Percentiles rank a stretch among this genome's conserved stretches.
Evolutionary conservation across 2,329 filamentous ascomycete genomes (phyloP).

Genomic region (Diaporthe ampelina): DNA sequence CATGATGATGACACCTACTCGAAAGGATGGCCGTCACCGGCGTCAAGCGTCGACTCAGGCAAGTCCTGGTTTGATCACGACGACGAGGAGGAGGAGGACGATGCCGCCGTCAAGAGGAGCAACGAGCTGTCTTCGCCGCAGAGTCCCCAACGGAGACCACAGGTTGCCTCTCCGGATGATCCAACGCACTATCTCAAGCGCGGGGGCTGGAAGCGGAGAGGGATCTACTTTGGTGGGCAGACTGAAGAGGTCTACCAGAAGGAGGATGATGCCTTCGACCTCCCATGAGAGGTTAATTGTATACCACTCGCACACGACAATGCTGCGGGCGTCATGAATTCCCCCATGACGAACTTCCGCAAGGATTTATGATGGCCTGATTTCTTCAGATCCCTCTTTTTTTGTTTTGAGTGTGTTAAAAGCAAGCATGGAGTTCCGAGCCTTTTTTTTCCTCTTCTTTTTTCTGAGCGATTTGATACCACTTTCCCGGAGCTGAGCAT

Average conservation of each 20-base stretch:
- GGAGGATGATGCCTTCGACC: slow-evolving; percentile 48
- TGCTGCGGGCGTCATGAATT: neutral
- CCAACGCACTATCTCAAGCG: slow-evolving; percentile 50
- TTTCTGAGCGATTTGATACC: slow-evolving; percentile 6
- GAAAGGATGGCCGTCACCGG: slow-evolving; percentile 40
- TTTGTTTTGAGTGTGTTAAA: slow-evolving; percentile 8
- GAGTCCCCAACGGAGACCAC: slow-evolving; percentile 43
- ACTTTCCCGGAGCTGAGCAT: slow-evolving; percentile 23
- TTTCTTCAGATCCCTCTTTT: neutral
- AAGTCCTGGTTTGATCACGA: slow-evolving; percentile 41
- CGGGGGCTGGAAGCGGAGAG: slow-evolving; percentile 54
- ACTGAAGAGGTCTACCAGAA: slow-evolving; percentile 42
- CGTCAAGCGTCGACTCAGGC: slow-evolving; percentile 41
- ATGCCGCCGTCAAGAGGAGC: slow-evolving; percentile 36
- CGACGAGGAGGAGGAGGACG: slow-evolving; percentile 4
- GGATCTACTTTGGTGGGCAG: slow-evolving; percentile 50
- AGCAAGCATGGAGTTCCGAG: slow-evolving; percentile 39
- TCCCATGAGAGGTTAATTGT: slow-evolving; percentile 34
- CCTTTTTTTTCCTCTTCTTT: slow-evolving; percentile 14
- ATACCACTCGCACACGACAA: neutral
- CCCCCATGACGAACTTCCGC: neutral
- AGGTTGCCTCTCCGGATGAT: slow-evolving; percentile 42
- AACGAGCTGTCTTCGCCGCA: slow-evolving; percentile 31
- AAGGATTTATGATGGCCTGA: slow-evolving; percentile 1
- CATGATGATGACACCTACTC: slow-evolving; percentile 31